phyloP scores from a whole-genome alignment of 768 basidiomycete genomes.

The Xerocomus potaroensis region DNA sequence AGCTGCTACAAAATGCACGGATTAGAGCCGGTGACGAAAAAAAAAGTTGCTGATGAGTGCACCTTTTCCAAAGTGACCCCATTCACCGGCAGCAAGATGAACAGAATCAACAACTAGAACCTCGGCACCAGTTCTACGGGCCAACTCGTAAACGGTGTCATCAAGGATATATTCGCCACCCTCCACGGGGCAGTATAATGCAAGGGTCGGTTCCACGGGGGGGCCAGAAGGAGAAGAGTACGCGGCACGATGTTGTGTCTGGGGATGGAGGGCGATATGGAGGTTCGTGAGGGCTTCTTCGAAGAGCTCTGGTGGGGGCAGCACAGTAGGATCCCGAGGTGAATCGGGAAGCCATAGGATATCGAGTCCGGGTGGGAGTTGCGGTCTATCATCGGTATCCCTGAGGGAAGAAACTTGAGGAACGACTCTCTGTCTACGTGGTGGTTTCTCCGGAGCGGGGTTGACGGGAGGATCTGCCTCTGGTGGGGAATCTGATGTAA shows the following conservation, averaged over 20 bases:
- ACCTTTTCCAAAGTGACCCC: constrained; percentile 83
- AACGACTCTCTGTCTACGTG: constrained; percentile 14
- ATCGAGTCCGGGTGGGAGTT: constrained; percentile 52
- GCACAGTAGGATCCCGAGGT: constrained; percentile 18
- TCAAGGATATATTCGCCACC: constrained; percentile 84
- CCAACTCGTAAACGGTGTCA: constrained; percentile 74
- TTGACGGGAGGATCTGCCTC: constrained; percentile 20
- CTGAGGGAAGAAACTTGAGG: constrained; percentile 4
- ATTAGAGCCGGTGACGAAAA: constrained; percentile 7
- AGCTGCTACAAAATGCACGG: constrained; percentile 47
- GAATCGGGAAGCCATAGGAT: constrained; percentile 63
- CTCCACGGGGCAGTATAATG: constrained; percentile 74
- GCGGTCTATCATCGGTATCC: constrained; percentile 31
- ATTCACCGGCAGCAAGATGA: constrained; percentile 84
- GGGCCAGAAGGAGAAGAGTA: constrained; percentile 51
- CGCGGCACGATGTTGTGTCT: constrained; percentile 71
- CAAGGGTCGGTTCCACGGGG: constrained; percentile 75
- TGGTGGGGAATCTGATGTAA: constrained; percentile 23
- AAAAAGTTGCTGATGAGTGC: constrained; percentile 3
- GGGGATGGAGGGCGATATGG: constrained; percentile 73
- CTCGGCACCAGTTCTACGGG: constrained; percentile 68
- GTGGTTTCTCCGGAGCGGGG: constrained; percentile 23
- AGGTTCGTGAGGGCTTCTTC: constrained; percentile 74
- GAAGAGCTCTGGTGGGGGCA: constrained; percentile 74
- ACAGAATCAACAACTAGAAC: constrained; percentile 81